Conservation (phyloP, 139 green algal species). For the Chlorella sp. region DNA sequence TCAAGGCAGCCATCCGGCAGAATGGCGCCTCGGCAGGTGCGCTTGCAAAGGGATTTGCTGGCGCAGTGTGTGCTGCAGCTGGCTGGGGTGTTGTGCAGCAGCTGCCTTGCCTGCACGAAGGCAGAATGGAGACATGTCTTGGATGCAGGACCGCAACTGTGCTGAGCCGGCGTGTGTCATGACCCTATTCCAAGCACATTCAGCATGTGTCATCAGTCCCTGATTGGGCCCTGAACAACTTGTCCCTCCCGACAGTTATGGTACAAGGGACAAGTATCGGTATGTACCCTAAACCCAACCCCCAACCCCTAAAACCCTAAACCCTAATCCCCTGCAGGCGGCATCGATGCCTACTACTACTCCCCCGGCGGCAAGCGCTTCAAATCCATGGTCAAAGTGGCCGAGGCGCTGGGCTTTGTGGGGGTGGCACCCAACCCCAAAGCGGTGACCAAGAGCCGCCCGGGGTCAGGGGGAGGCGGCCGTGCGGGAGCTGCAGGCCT, state of each 20-base stretch:
- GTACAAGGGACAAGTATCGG: too few relatives aligned
- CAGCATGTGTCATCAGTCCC: too few relatives aligned
- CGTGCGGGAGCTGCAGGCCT: background rate
- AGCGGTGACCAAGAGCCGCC: background rate
- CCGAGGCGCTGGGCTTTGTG: constrained; percentile 31
- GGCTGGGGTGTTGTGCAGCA: too few relatives aligned
- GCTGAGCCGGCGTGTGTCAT: background rate
- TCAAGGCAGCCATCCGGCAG: constrained; percentile 38
- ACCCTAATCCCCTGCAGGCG: constrained; percentile 18
- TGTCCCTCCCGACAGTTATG: too few relatives aligned
- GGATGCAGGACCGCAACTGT: background rate
- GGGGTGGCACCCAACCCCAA: background rate
- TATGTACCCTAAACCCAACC: too few relatives aligned
- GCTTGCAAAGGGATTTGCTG: background rate
- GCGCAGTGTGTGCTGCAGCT: too few relatives aligned
- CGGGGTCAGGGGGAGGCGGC: constrained; percentile 2
- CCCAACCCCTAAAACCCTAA: too few relatives aligned
- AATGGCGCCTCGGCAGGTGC: constrained; percentile 37
- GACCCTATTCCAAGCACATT: too few relatives aligned
- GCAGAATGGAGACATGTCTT: too few relatives aligned
- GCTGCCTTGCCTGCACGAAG: too few relatives aligned
- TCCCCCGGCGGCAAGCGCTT: constrained; percentile 32
- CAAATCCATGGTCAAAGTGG: constrained; percentile 48
- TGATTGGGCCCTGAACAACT: too few relatives aligned
- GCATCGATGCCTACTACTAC: constrained; percentile 52